Evolutionary conservation across 2,329 filamentous ascomycete species (phyloP).

Genomic region (Pseudocercospora eumusae): DNA sequence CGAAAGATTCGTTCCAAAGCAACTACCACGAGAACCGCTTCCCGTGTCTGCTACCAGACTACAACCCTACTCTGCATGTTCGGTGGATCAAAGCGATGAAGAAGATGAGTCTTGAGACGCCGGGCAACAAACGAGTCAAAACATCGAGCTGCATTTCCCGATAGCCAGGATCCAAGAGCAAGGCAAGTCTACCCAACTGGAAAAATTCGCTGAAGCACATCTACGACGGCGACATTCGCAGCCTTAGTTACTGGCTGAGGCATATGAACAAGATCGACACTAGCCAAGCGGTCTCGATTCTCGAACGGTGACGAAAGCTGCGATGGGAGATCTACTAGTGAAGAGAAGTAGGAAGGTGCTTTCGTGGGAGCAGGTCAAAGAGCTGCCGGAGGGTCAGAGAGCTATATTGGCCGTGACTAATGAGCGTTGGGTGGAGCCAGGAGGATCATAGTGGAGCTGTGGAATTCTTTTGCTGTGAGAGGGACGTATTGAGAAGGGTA

Average conservation of each 20-base stretch:
- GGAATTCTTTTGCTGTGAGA: too few relatives aligned
- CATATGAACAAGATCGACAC: too few relatives aligned
- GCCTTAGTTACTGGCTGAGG: too few relatives aligned
- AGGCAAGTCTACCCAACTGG: slow-evolving; percentile 9
- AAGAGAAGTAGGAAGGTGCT: neutral
- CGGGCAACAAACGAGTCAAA: too few relatives aligned
- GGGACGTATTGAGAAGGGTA: too few relatives aligned
- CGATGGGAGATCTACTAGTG: neutral
- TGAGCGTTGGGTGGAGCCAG: slow-evolving; percentile 8
- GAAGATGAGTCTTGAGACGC: neutral
- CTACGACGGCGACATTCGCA: slow-evolving; percentile 5
- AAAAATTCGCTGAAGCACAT: slow-evolving; percentile 7
- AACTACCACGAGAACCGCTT: slow-evolving; percentile 19
- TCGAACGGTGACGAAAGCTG: too few relatives aligned
- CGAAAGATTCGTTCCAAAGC: slow-evolving; percentile 9
- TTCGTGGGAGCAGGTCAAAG: slow-evolving; percentile 3
- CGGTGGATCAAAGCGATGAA: neutral
- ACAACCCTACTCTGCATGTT: neutral
- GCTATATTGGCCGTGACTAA: slow-evolving; percentile 9
- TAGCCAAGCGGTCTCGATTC: too few relatives aligned
- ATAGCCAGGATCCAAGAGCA: slow-evolving; percentile 5
- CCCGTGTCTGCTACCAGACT: neutral
- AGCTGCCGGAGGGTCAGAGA: slow-evolving; percentile 9
- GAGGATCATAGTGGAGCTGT: neutral
- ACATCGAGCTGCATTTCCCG: too few relatives aligned